These are phyloP conservation scores for Dendrobium officinale DNA, from an alignment of 106 monocot genomes.

Conservation along the genomic window DNA sequence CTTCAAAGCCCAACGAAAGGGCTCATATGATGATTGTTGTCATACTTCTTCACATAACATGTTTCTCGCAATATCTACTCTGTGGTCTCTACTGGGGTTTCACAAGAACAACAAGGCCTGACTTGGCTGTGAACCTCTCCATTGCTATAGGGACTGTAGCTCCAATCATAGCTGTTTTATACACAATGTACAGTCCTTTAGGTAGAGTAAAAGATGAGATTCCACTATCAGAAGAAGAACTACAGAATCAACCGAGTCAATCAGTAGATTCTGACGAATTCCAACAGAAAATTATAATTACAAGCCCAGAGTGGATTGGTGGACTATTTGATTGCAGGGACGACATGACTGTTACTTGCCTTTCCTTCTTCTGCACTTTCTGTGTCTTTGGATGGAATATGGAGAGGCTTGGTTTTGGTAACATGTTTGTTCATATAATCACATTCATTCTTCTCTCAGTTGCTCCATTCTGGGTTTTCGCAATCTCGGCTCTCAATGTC, in stretches of 20 bases:
- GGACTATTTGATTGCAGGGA: constrained; percentile 19
- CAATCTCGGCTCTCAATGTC: constrained; percentile 23
- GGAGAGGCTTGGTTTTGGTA: constrained; percentile 30
- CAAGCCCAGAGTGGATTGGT: constrained; percentile 18
- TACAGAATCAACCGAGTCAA: neutral
- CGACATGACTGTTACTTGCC: neutral
- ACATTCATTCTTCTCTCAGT: constrained; percentile 19
- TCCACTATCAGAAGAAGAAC: neutral
- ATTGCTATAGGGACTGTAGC: constrained; percentile 24
- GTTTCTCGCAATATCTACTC: constrained; percentile 34
- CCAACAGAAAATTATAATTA: constrained; percentile 1
- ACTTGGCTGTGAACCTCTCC: constrained; percentile 21
- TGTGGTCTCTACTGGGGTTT: constrained; percentile 59
- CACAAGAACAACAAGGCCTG: constrained; percentile 20
- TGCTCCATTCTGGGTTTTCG: constrained; percentile 24
- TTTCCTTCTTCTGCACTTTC: constrained; percentile 23
- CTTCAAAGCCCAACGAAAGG: constrained; percentile 19
- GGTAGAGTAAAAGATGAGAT: constrained; percentile 10
- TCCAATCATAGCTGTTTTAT: constrained; percentile 33
- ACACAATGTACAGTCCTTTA: constrained; percentile 32
- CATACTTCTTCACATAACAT: constrained; percentile 39
- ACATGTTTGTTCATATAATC: constrained; percentile 34
- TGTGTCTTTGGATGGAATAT: constrained; percentile 40
- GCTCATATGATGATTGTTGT: constrained; percentile 34
- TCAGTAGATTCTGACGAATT: neutral